phyloP scores from a whole-genome alignment of 2,329 filamentous ascomycete species.

The Colletotrichum musicola region DNA sequence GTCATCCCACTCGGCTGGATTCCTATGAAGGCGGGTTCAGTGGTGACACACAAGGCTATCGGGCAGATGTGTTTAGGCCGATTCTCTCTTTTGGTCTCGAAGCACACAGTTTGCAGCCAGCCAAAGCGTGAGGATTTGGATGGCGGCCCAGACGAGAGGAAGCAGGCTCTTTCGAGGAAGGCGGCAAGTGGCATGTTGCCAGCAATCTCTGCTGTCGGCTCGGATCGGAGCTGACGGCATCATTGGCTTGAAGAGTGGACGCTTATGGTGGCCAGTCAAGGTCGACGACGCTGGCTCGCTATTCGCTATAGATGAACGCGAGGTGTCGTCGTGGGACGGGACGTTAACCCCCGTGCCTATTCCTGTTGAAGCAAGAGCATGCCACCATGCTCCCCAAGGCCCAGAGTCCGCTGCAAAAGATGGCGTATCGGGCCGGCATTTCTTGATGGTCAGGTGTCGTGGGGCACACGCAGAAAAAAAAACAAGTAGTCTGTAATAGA shows the following conservation, averaged over 20 bases:
- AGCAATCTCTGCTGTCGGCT: background rate
- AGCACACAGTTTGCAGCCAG: background rate
- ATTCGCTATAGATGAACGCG: constrained; percentile 33
- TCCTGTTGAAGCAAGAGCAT: constrained; percentile 11
- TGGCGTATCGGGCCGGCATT: constrained; percentile 37
- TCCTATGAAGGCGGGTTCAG: background rate
- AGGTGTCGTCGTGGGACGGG: constrained; percentile 23
- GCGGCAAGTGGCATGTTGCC: background rate
- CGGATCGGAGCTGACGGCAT: background rate
- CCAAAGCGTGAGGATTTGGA: background rate
- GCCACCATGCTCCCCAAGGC: constrained; percentile 1
- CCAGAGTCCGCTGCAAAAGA: background rate
- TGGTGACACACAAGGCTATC: background rate
- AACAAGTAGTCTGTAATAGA: constrained; percentile 11
- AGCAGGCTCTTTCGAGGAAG: background rate
- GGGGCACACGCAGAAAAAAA: constrained; percentile 14
- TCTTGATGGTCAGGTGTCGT: constrained; percentile 38
- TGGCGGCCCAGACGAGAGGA: background rate
- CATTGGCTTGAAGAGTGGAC: background rate
- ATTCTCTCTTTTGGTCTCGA: background rate
- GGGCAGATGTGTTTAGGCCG: background rate
- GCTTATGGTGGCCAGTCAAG: background rate
- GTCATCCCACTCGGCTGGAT: background rate
- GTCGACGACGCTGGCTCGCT: constrained; percentile 23
- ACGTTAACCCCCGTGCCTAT: constrained; percentile 24